Evolutionary conservation across 2,329 filamentous ascomycete species (phyloP), one percentile per base, ranked within the genome.

Genomic region (Didymellaceae sp.): DNA sequence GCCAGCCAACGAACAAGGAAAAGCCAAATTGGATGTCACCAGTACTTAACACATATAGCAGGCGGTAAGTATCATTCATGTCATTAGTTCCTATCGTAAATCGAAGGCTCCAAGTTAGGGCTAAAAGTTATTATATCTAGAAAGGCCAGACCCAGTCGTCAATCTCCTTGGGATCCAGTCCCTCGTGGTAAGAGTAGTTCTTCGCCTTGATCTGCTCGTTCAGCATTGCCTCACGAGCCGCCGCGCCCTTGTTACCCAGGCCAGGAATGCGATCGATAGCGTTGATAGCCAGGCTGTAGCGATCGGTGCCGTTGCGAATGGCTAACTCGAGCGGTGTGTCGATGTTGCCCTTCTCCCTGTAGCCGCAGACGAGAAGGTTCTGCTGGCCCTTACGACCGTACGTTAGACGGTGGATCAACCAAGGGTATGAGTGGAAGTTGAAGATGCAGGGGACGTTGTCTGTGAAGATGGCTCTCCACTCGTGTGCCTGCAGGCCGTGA

Each of bases 361-460:
- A 92, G 1, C 89, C 89, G 24, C 86, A 80, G n/a, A 92, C 89
- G 62, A 89, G 85, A 55, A 91, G 73, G 72, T 89, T 85, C 35
- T 79, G 69, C 69, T 81, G 83, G 5, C 87, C 88, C 1, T 85
- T 86, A 1, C 88, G 84, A 75, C 88, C 87, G 76, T 91, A 91
- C 0, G 87, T 88, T 60, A 92, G 74, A 41, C 88, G 81, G 75
- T 91, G 88, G 42, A 92, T 83, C 63, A 92, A 79, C 87, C 86
- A 91, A 7, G 89, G 88, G 75, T 92, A 91, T 24, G 84, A 87
- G 77, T 92, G 89, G 82, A 91, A 92, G 77, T 91, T 91, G 79
- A 92, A 91, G 67, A 91, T 85, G 67, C 90, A 78, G 17, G 88
- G 89, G 58, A 80, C 86, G 76, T 90, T 78, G 13, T 80, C 78